Conservation (phyloP, 441 rosid species). For the Hura crepitans region DNA sequence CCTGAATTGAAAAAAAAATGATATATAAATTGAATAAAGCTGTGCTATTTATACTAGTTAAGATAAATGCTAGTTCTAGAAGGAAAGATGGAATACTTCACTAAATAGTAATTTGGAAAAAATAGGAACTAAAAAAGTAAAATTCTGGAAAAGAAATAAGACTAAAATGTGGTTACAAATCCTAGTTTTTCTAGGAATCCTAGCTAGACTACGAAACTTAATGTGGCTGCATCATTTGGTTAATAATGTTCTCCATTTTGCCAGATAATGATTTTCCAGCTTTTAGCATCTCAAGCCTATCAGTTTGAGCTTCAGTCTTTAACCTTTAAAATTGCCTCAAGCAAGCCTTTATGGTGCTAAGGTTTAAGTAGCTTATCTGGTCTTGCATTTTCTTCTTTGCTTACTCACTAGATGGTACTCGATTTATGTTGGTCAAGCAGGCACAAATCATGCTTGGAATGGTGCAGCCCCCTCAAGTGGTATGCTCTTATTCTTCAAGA, state of each 20-base stretch:
- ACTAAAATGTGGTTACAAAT: too few species aligned
- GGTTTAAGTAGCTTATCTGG: too few species aligned
- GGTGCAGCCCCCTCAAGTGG: constrained; percentile 92
- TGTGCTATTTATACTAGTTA: too few species aligned
- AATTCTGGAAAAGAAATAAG: too few species aligned
- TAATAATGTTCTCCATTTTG: neutral
- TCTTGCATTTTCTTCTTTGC: neutral
- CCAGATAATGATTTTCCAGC: neutral
- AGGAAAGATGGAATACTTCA: too few species aligned
- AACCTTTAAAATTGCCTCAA: neutral
- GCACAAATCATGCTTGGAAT: constrained; percentile 99
- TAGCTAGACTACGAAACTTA: too few species aligned
- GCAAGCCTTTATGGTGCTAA: neutral
- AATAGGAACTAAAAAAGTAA: too few species aligned
- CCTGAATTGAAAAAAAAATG: too few species aligned
- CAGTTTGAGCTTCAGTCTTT: neutral
- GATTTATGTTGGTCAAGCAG: constrained; percentile 34
- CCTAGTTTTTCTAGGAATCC: too few species aligned
- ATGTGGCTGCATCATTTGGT: neutral
- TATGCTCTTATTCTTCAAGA: constrained; percentile 33
- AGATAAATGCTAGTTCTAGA: too few species aligned
- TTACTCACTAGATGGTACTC: constrained; percentile 9
- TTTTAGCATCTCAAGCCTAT: neutral
- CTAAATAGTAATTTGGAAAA: too few species aligned
- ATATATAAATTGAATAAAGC: too few species aligned